Evolutionary conservation across 257 asterid species (phyloP).

Genomic region (Nicotiana paniculata): DNA sequence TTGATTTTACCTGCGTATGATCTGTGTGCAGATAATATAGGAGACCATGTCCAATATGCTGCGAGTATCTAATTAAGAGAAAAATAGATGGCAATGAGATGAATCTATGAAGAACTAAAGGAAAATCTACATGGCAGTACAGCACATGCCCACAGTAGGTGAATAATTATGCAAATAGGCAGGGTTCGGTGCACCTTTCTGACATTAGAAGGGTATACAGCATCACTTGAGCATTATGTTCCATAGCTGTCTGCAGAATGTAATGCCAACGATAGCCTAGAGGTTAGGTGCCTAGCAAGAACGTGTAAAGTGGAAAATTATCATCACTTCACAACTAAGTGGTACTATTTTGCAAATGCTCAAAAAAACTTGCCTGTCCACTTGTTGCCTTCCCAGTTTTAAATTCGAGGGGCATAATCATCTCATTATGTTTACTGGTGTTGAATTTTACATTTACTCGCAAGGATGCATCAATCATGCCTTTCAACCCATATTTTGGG

Average conservation of each 20-base stretch:
- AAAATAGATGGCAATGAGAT: neutral
- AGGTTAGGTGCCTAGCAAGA: neutral
- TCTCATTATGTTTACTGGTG: constrained; percentile 35
- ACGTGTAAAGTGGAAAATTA: neutral
- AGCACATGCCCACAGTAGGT: neutral
- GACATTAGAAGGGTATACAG: constrained; percentile 92
- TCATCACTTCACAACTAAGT: neutral
- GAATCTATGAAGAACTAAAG: neutral
- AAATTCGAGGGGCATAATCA: constrained; percentile 89
- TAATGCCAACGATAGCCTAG: neutral
- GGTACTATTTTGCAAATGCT: neutral
- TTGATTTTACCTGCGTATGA: constrained; percentile 66
- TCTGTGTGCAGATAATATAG: constrained; percentile 91
- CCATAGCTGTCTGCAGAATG: constrained; percentile 78
- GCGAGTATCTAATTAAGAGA: constrained; percentile 54
- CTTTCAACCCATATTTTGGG: constrained; percentile 88
- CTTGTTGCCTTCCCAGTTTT: constrained; percentile 90
- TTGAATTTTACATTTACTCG: constrained; percentile 40
- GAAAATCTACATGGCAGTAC: neutral
- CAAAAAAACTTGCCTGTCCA: constrained; percentile 71
- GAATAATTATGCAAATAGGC: constrained; percentile 9
- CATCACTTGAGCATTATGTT: constrained; percentile 96
- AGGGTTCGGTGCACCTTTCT: constrained; percentile 50
- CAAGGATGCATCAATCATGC: constrained; percentile 95
- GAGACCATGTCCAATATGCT: constrained; percentile 61